These are phyloP conservation scores for Candida arabinofermentans DNA, from an alignment of 805 yeast species.

Conservation along the genomic window DNA sequence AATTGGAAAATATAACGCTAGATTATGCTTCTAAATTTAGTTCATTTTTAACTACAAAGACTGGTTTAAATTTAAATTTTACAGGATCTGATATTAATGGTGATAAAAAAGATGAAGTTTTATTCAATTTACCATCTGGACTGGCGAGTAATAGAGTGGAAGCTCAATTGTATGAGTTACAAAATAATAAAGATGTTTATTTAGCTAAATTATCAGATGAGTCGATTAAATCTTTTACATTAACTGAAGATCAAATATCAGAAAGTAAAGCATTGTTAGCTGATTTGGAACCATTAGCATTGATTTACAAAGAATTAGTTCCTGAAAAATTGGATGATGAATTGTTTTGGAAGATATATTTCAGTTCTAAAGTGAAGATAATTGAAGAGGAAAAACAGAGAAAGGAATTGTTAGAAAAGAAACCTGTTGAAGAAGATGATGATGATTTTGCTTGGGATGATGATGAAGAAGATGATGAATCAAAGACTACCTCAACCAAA, in stretches of 20 bases:
- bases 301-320: constrained; percentile 58
- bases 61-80: constrained; percentile 14
- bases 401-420: constrained; percentile 51
- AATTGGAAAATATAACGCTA: constrained; percentile 66
- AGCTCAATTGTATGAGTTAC: constrained; percentile 54
- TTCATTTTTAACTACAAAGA: constrained; percentile 38
- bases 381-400: constrained; percentile 62
- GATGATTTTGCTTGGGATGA: constrained; percentile 51
- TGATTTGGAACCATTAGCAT: constrained; percentile 46
- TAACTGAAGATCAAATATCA: constrained; percentile 43
- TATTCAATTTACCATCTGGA: constrained; percentile 42
- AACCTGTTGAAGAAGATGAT: constrained; percentile 32
- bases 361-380: constrained; percentile 47
- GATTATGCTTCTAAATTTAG: constrained; percentile 55
- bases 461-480: constrained; percentile 46
- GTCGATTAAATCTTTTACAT: constrained; percentile 37
- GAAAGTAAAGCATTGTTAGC: constrained; percentile 40
- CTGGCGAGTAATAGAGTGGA: constrained; percentile 54
- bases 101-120: constrained; percentile 36
- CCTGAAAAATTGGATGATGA: constrained; percentile 55
- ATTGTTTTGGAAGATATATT: constrained; percentile 75
- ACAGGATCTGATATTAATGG: constrained; percentile 12
- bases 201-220: constrained; percentile 32
- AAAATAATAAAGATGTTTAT: constrained; percentile 46
- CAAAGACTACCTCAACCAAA: constrained; percentile 1